Evolutionary conservation across 192 early-diverging fungal genomes (phyloP), one percentile per base, ranked within the genome.

Genomic region (Dispira simplex): DNA sequence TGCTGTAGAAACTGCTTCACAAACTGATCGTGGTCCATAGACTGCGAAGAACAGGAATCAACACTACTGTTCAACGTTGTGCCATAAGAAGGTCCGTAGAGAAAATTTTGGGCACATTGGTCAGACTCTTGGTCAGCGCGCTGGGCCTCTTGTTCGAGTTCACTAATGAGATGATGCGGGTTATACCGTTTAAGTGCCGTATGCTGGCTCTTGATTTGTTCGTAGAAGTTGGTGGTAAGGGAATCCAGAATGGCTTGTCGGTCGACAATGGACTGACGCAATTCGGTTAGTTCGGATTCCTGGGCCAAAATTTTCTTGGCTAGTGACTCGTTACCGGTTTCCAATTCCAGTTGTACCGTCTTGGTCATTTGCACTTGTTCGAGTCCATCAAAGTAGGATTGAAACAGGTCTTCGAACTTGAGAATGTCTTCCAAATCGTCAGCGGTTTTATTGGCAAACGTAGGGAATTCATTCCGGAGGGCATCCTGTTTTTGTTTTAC

Each of bases 341-440:
- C 46, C 53, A 77, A 62, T 70, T 77, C 75, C 44, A 74, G 70
- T 56, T 77, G 72, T 0, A 77, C 64, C 11, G 75, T 77, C 3
- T 73, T 65, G 70, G 73, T 77, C 62, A 77, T 64, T 66, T 77
- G 75, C 18, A 77, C 70, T 45, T 77, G 75, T 59, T 77, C 75
- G 20, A 77, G 66, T 39, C 75, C 75, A 49, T 77, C 71, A 25
- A 77, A 74, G 46, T 77, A 73, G 25, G 75, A 72, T 48, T 74
- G 75, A 60, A 77, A 77, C 49, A 77, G 66, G 62, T 77, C 75
- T 44, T 74, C 75, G 59, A 70, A 77, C 16, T 70, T 72, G 28
- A 77, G 55, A 4, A 77, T 66, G 57, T 77, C 75, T 46, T 73
- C 70, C 0, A 77, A 64, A 64, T 77, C 75, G 44, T 74, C 75